These are phyloP conservation scores for Cairneyella variabilis DNA, from an alignment of 495 filamentous ascomycete species.

Conservation along the genomic window DNA sequence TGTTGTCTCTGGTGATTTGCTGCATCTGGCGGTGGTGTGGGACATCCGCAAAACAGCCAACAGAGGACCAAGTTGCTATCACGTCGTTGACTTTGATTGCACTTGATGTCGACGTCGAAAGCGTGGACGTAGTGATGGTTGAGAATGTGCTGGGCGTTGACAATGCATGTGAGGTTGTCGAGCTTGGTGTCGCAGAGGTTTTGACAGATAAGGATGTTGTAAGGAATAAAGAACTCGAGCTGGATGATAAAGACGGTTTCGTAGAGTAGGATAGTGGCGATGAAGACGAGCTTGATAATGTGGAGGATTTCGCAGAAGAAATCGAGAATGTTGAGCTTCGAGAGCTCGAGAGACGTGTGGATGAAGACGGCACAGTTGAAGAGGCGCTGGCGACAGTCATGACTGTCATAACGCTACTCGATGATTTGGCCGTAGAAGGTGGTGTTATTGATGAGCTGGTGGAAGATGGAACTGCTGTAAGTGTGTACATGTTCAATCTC, in stretches of 20 bases:
- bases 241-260: not conserved
- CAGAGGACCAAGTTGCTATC: not conserved
- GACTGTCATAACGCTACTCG: no score
- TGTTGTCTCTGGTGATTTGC: not conserved
- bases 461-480: no score
- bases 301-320: not conserved
- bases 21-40: not conserved
- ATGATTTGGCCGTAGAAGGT: no score
- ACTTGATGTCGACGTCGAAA: not conserved
- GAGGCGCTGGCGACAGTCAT: not conserved
- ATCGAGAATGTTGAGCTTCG: not conserved
- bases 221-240: not conserved
- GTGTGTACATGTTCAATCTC: not conserved
- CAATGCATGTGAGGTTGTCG: not conserved
- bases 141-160: not conserved
- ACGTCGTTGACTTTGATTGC: not conserved
- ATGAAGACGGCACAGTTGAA: not conserved
- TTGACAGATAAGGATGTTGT: not conserved
- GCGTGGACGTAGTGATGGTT: not conserved
- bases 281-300: not conserved
- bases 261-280: not conserved
- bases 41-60: not conserved
- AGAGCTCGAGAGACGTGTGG: not conserved
- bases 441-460: no score
- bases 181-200: not conserved